Conservation (phyloP, 768 basidiomycete genomes). For the Mycena leptocephala region DNA sequence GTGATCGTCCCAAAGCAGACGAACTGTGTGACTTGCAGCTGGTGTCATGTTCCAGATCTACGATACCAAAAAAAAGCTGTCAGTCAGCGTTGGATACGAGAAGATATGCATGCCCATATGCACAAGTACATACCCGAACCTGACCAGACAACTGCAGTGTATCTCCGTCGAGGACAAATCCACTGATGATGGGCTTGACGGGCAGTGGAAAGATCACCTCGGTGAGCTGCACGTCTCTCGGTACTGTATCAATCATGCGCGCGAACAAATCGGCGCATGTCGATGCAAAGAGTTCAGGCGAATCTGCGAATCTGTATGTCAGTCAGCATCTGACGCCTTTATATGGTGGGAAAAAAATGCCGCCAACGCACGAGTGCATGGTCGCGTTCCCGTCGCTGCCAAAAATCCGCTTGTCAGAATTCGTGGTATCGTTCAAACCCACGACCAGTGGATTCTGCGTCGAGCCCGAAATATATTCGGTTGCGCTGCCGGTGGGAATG, state of each 20-base stretch:
- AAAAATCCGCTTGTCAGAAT: neutral
- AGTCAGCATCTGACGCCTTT: neutral
- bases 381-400: neutral
- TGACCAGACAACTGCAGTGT: neutral
- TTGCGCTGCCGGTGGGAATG: no score
- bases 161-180: neutral
- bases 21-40: neutral
- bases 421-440: neutral
- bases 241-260: neutral
- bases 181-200: neutral
- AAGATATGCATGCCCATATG: neutral
- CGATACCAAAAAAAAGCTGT: no score
- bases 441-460: no score
- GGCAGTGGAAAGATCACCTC: neutral
- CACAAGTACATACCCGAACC: neutral
- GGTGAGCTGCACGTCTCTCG: neutral
- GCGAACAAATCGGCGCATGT: neutral
- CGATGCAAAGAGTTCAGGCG: neutral
- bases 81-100: no score
- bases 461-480: no score
- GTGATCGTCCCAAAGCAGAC: neutral
- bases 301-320: neutral
- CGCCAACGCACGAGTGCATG: neutral
- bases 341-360: neutral
- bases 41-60: neutral